Percentiles rank a stretch among this genome's conserved stretches.
phyloP scores from a whole-genome alignment of 352 stramenopile species.

The Pythium myriotylum region DNA sequence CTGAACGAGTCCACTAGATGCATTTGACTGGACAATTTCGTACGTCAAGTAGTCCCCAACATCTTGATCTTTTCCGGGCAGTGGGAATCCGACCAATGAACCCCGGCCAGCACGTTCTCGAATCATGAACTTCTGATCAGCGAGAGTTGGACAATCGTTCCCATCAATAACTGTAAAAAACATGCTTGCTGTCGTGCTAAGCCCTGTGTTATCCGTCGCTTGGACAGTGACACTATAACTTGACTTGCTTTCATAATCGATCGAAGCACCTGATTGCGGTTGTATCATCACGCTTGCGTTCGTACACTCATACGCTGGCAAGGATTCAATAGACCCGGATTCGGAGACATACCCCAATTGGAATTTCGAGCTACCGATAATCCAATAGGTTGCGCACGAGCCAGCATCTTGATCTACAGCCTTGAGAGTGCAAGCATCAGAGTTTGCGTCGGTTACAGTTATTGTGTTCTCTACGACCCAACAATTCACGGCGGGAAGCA shows the following conservation, averaged over 20 bases:
- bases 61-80: constrained; percentile 59
- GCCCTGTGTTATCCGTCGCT: constrained; percentile 40
- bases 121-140: constrained; percentile 42
- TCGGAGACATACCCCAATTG: constrained; percentile 17
- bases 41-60: constrained; percentile 50
- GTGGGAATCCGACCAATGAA: constrained; percentile 50
- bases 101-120: constrained; percentile 33
- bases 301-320: constrained; percentile 18
- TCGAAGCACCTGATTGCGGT: not conserved
- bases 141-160: constrained; percentile 62
- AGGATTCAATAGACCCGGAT: constrained; percentile 3
- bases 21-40: constrained; percentile 30
- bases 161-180: constrained; percentile 43
- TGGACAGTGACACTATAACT: constrained; percentile 36
- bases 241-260: constrained; percentile 43
- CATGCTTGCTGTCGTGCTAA: constrained; percentile 31
- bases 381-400: constrained; percentile 52
- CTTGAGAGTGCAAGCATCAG: constrained; percentile 36
- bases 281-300: constrained; percentile 25
- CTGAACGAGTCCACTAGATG: constrained; percentile 35
- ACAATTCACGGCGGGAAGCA: constrained; percentile 34
- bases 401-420: constrained; percentile 42
- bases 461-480: constrained; percentile 50
- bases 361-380: constrained; percentile 24
- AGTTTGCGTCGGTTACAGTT: constrained; percentile 21